These are phyloP conservation scores for Saturnispora diversa DNA, from an alignment of 805 yeast genomes.

Conservation along the genomic window DNA sequence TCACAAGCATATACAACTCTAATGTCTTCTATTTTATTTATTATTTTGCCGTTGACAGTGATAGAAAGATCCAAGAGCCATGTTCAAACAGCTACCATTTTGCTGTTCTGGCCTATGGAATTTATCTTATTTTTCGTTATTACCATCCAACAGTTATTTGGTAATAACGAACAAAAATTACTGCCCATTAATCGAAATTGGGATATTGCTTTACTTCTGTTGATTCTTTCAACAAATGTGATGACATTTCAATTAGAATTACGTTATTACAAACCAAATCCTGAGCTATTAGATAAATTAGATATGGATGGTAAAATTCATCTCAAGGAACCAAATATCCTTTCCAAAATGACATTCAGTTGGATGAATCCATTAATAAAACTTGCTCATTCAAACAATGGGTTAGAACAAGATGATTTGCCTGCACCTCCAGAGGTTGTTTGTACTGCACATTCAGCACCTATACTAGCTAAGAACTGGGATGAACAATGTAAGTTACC, in stretches of 20 bases:
- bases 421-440: slow-evolving; percentile 36
- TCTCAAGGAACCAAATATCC: slow-evolving; percentile 42
- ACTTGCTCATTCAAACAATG: slow-evolving; percentile 44
- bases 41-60: slow-evolving; percentile 36
- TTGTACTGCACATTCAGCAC: slow-evolving; percentile 29
- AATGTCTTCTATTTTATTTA: slow-evolving; percentile 14
- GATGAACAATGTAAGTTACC: slow-evolving; percentile 16
- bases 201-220: slow-evolving; percentile 21
- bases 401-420: slow-evolving; percentile 32
- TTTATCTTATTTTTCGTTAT: slow-evolving; percentile 12
- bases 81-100: slow-evolving; percentile 32
- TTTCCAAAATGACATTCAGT: slow-evolving; percentile 69
- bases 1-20: slow-evolving; percentile 12
- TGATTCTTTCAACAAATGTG: slow-evolving; percentile 27
- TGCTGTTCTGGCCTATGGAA: slow-evolving; percentile 35
- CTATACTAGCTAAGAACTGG: slow-evolving; percentile 29
- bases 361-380: slow-evolving; percentile 89
- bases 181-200: slow-evolving; percentile 8
- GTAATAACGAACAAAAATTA: slow-evolving; percentile 12
- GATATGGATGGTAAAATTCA: slow-evolving; percentile 23
- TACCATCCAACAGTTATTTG: slow-evolving; percentile 29
- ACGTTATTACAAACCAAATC: slow-evolving; percentile 31
- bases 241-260: slow-evolving; percentile 35
- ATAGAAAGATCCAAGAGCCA: slow-evolving; percentile 36
- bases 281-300: slow-evolving; percentile 22